phyloP scores from a whole-genome alignment of 441 rosid species.

The Adansonia grandidieri region DNA sequence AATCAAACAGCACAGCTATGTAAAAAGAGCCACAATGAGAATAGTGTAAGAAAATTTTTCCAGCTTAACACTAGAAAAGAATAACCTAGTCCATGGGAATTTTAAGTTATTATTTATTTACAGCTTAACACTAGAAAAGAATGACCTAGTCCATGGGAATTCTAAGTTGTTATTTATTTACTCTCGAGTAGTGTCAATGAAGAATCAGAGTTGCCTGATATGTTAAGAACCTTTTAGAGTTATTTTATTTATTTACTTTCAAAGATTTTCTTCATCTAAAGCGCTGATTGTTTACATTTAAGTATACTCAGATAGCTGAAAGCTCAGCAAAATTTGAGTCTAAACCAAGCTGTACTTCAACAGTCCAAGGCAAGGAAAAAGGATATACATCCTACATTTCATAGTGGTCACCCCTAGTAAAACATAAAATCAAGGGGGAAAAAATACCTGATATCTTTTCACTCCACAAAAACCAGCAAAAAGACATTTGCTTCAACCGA shows the following conservation, averaged over 20 bases:
- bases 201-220: background rate
- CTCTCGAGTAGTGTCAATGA: background rate
- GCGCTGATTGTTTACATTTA: background rate
- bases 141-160: no score
- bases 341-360: background rate
- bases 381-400: background rate
- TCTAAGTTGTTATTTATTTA: background rate
- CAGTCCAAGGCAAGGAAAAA: background rate
- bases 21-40: background rate
- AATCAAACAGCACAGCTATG: background rate
- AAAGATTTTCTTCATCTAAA: background rate
- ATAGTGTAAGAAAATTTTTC: background rate
- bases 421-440: background rate
- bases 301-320: background rate
- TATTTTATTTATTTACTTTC: background rate
- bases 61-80: slow-evolving; percentile 7
- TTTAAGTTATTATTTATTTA: background rate
- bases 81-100: background rate
- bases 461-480: background rate
- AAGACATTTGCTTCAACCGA: background rate
- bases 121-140: no score
- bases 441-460: background rate
- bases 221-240: background rate
- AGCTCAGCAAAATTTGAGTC: background rate
- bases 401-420: background rate